Evolutionary conservation across 371 early-diverging fungal genomes (phyloP), one percentile per base, ranked within the genome.

Genomic region (Rhizopus arrhizus): DNA sequence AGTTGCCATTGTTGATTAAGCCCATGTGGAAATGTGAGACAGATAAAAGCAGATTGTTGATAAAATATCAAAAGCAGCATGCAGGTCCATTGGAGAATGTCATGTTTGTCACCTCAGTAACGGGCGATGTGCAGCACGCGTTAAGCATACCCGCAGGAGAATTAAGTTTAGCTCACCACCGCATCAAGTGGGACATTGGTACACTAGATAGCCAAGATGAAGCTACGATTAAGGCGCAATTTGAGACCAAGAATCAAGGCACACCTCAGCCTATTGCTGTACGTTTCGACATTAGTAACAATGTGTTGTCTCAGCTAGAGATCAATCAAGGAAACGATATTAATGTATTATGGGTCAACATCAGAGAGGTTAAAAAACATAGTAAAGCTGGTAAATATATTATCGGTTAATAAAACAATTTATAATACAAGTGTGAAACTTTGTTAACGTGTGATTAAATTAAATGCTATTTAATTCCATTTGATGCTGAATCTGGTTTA

Each of bases 21-120:
- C 84, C 84, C 5, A 75, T 82, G 43, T 85, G 85, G 85, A 85
- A 82, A 62, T 80, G 78, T 36, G 84, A 85, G 33, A 57, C 71
- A 2, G 72, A 80, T 11, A 80, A 83, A 58, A 77, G 80, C 4
- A 65, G 80, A 9, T 62, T 85, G 6, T 56, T 85, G 32, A 68
- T 85, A 51, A 83, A 83, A 43, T 83, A 82, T 60, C 73, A 74
- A 48, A 74, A 72, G 32, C 68, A 56, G 6, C 38, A 32, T 5
- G n/a, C 34, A 15, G 31, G 38, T 1, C 2, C 38, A 9, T 51
- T 81, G 28, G 68, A 74, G 3, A 74, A 81, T 28, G 65, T 82
- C 3, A 64, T 73, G 7, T 82, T 85, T 57, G 57, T 74, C 66
- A 82, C 81, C 1, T 72, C 77, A 3, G 73, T 83, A 0, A 73